A percentile compares a stretch with the other conserved stretches of the same genome.
Evolutionary conservation across 768 basidiomycete species (phyloP).

Genomic region (Lactarius vividus): DNA sequence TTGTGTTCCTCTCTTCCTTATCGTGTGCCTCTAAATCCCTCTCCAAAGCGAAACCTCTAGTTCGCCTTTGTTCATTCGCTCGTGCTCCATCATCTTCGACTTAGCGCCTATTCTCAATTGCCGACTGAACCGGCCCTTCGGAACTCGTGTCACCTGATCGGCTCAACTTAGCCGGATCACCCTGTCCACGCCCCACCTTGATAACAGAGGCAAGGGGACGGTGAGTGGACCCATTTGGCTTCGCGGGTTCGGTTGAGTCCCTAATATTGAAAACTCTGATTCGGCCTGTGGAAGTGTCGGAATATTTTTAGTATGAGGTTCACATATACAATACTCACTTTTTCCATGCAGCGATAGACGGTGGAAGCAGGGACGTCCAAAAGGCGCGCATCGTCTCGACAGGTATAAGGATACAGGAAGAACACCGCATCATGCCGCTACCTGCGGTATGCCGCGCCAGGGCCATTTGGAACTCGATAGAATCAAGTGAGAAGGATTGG

Average conservation of each 20-base stretch:
- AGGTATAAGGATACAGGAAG: background rate
- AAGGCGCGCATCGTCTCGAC: background rate
- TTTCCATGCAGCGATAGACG: background rate
- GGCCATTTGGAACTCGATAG: constrained; percentile 2
- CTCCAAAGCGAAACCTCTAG: too few species aligned
- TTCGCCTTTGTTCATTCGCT: too few species aligned
- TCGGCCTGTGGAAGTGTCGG: constrained; percentile 6
- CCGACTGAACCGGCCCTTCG: too few species aligned
- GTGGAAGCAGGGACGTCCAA: background rate
- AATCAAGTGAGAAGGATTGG: constrained; percentile 1
- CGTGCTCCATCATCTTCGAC: too few species aligned
- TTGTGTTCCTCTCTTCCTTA: too few species aligned
- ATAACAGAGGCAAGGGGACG: too few species aligned
- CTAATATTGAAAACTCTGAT: background rate
- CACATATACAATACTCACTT: background rate
- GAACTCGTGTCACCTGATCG: too few species aligned
- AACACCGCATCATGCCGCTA: background rate
- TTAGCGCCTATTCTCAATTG: too few species aligned
- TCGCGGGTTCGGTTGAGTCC: background rate
- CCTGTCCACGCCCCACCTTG: too few species aligned
- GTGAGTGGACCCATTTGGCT: too few species aligned
- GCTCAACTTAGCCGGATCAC: too few species aligned
- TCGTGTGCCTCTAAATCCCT: too few species aligned
- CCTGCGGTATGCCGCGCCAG: background rate
- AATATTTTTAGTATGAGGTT: background rate